Evolutionary conservation across 148 eudicot species (phyloP).

Genomic region (Rhododendron vialii): DNA sequence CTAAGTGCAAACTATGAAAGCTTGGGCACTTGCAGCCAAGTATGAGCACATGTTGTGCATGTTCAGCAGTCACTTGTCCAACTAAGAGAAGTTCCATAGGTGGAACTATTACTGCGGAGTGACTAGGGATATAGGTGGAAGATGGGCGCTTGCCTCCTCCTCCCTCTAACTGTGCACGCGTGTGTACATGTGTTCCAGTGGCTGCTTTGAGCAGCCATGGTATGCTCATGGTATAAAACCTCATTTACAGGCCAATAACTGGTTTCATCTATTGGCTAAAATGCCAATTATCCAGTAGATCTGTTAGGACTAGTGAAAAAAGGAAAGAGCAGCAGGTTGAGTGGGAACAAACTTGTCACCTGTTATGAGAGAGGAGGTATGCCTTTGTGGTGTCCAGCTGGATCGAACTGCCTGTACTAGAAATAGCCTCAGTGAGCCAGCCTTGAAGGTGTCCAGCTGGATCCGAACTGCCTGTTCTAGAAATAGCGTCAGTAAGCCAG

Average conservation of each 20-base stretch:
- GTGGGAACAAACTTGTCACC: background rate
- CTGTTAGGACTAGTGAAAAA: background rate
- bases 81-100: background rate
- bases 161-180: background rate
- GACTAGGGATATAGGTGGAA: background rate
- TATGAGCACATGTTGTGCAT: background rate
- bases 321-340: background rate
- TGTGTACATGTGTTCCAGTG: background rate
- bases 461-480: background rate
- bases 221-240: background rate
- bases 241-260: background rate
- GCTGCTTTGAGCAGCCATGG: background rate
- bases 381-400: background rate
- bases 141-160: background rate
- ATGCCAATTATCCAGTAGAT: background rate
- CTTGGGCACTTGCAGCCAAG: background rate
- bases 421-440: background rate
- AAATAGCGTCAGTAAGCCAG: background rate
- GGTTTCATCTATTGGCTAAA: background rate
- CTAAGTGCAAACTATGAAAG: background rate
- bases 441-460: background rate
- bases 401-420: background rate
- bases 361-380: background rate
- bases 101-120: background rate
- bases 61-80: background rate